These are phyloP conservation scores for Megacollybia marginata DNA, from an alignment of 768 basidiomycete genomes.

Conservation along the genomic window DNA sequence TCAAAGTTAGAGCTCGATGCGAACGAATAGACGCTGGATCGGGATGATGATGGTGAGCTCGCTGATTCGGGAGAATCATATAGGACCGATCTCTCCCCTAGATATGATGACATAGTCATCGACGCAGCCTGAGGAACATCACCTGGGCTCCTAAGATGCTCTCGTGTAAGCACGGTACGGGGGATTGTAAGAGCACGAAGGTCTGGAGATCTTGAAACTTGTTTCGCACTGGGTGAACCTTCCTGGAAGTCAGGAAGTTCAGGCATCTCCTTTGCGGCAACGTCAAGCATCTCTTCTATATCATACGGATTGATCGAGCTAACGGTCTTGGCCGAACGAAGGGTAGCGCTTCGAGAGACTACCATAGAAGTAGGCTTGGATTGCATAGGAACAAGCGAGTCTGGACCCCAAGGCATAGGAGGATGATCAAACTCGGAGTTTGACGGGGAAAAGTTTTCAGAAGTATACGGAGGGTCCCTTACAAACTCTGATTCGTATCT, in stretches of 20 bases:
- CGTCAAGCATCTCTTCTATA: conserved; percentile 48
- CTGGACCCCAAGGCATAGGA: not conserved
- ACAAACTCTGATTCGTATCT: conserved; percentile 10
- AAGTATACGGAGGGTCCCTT: conserved; percentile 28
- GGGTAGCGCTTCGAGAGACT: not conserved
- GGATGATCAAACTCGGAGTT: conserved; percentile 7
- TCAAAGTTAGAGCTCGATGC: conserved; percentile 6
- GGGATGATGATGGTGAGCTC: too few species aligned
- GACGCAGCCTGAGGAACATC: too few species aligned
- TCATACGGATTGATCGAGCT: conserved; percentile 11
- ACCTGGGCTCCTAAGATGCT: too few species aligned
- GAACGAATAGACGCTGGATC: conserved; percentile 4
- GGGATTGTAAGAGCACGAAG: too few species aligned
- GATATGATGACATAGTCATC: too few species aligned
- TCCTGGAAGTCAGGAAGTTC: not conserved
- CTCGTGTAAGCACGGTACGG: too few species aligned
- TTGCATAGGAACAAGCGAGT: not conserved
- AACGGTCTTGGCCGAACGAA: not conserved
- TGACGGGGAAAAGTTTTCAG: conserved; percentile 21
- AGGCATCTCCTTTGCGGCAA: conserved; percentile 31
- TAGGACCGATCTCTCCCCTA: too few species aligned
- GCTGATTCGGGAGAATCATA: too few species aligned
- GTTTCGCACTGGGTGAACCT: too few species aligned
- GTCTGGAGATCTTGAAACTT: too few species aligned
- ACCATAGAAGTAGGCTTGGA: not conserved